Base-by-base conservation (phyloP, 2,329 filamentous ascomycete genomes). In the Alternaria longipes region DNA sequence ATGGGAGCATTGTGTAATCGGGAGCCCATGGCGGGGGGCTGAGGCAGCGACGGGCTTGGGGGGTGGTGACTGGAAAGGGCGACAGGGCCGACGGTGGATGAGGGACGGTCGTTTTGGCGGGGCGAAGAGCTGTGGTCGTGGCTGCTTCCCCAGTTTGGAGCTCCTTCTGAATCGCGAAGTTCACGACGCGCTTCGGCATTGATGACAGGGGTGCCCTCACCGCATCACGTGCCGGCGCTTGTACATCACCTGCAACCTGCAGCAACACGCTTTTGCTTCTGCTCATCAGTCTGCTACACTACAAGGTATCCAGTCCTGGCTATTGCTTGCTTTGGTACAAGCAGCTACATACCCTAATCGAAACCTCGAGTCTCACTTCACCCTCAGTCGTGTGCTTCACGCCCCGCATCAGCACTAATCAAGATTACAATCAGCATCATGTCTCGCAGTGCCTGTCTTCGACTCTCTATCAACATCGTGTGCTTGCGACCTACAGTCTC, bases 1-100 rank as follows among this genome's bases (percentile, higher is more conserved):
- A 99, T 97, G 61, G 95, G 94, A 70, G 93, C 94, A 85, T 99
- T 99, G 85, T 97, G 95, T 57, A 98, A 89, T 63, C 86, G 85
- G 77, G 91, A 90, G 67, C 86, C 84, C 87, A 90, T 90, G 41
- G 68, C 64, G 71, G 47, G 68, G 68, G 64, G 49, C 22, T 46
- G 24, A 20, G 12, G n/a, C 38, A 42, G 11, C 42, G 41, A 42
- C 38, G 28, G 26, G 1, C 28, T 18, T 8, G 32, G 14, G 16
- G 3, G 9, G 26, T 22, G 16, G 41, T 28, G 12, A n/a, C n/a
- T 12, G 3, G 3, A 28, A n/a, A 57, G 40, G 24, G 45, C 28
- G 46, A 0, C 14, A 12, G 32, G 8, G 30, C 26, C 26, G 12
- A 14, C 36, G 40, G 12, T 8, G 44, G 9, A 32, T 45, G 5